Conservation (phyloP, 2,329 filamentous ascomycete genomes). For the Chalaropsis thielavioides region DNA sequence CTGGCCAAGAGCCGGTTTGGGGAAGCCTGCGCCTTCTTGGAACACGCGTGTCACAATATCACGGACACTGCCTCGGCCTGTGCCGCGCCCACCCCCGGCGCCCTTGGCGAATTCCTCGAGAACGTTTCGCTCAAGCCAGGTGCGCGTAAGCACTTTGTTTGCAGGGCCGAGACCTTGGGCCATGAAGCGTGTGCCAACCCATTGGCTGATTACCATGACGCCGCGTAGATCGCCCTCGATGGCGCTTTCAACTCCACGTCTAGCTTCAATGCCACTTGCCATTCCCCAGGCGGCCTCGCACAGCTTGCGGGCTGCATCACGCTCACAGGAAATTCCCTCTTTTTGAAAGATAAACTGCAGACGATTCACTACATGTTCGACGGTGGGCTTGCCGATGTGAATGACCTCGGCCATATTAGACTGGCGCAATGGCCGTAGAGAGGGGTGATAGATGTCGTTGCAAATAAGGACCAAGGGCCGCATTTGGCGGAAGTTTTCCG, state of each 20-base stretch:
- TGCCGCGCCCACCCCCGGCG: slow-evolving; percentile 53
- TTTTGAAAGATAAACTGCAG: slow-evolving; percentile 75
- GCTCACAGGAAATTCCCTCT: slow-evolving; percentile 77
- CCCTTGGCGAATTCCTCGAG: slow-evolving; percentile 53
- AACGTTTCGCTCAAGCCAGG: slow-evolving; percentile 64
- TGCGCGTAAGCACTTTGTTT: slow-evolving; percentile 44
- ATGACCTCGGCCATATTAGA: slow-evolving; percentile 77
- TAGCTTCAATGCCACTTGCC: slow-evolving; percentile 53
- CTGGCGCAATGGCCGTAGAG: slow-evolving; percentile 72
- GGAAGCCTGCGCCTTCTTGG: slow-evolving; percentile 64
- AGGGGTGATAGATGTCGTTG: slow-evolving; percentile 91
- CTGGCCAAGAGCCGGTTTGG: slow-evolving; percentile 36
- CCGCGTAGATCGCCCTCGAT: slow-evolving; percentile 62
- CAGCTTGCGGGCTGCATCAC: slow-evolving; percentile 71
- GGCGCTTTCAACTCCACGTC: slow-evolving; percentile 51
- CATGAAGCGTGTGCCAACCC: slow-evolving; percentile 61
- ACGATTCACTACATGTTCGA: slow-evolving; percentile 71
- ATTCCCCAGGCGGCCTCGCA: slow-evolving; percentile 77
- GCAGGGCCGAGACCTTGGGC: slow-evolving; percentile 29
- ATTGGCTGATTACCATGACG: slow-evolving; percentile 75
- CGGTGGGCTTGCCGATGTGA: slow-evolving; percentile 73
- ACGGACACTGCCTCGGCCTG: slow-evolving; percentile 56
- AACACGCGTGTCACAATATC: slow-evolving; percentile 70
- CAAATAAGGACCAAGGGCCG: slow-evolving; percentile 87
- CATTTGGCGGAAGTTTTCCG: slow-evolving; percentile 74